Percentiles rank a stretch among this genome's conserved stretches.
Evolutionary conservation across 768 basidiomycete genomes (phyloP).

Genomic region (Mycena epipterygia): DNA sequence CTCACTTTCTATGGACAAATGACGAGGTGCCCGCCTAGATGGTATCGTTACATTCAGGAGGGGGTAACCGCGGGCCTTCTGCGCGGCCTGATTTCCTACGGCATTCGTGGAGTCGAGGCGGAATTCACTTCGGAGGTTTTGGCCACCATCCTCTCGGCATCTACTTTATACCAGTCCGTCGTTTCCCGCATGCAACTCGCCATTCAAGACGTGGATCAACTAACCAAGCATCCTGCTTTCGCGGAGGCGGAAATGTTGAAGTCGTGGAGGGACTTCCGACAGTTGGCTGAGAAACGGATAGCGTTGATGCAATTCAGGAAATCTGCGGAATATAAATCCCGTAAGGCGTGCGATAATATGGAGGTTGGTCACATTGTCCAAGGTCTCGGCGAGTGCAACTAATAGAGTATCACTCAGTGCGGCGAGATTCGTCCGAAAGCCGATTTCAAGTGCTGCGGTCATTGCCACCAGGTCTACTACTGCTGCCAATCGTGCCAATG

Average conservation of each 20-base stretch:
- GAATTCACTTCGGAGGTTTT: neutral
- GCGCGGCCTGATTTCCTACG: neutral
- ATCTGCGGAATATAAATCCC: neutral
- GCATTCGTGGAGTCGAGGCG: neutral
- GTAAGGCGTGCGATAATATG: neutral
- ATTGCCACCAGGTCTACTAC: neutral
- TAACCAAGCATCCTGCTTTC: neutral
- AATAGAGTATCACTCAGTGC: neutral
- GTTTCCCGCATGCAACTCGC: neutral
- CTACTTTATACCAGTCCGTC: neutral
- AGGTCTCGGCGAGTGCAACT: neutral
- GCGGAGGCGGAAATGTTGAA: neutral
- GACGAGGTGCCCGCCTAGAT: neutral
- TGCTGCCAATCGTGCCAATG: neutral
- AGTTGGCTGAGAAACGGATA: neutral
- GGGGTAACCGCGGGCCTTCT: neutral
- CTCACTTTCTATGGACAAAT: neutral
- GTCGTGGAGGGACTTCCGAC: neutral
- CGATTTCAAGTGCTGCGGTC: neutral
- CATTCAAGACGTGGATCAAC: neutral
- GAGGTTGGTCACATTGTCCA: neutral
- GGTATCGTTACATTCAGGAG: neutral
- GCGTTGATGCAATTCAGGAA: neutral
- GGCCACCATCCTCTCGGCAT: no score
- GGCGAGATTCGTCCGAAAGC: neutral